Evolutionary conservation across 202 grass and related monocot genomes (phyloP), one percentile per base, ranked within the genome.

Genomic region (Saccharum hybrid): DNA sequence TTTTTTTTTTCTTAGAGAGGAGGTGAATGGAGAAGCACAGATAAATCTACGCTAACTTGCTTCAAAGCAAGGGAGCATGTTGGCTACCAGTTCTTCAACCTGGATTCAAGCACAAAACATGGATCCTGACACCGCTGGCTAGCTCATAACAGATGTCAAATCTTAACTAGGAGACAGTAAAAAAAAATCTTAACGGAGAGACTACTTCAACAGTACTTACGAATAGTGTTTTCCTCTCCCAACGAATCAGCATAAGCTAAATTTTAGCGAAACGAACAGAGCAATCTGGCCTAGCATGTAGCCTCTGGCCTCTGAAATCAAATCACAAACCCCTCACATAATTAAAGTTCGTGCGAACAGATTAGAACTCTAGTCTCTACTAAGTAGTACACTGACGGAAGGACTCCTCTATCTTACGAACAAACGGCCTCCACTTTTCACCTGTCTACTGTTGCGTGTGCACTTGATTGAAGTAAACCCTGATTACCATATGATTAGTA

Each of bases 401-500:
- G 37, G 10, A 19, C 7, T n/a, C 18, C 4, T 39, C 36, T 26
- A 45, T 15, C 3, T 15, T n/a, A 59, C 56, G 15, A 61, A 18
- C 4, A 12, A 68, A 36, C 6, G 37, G 3, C 11, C 9, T n/a
- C 52, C 14, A 16, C 3, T 31, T 72, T 54, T 14, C 39, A 45
- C 68, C 3, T 7, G 7, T n/a, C 54, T 2, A 16, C 19, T 9
- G 28, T 72, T 66, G 11, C 19, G 33, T 22, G 22, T 65, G 88
- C 67, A 4, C 37, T 13, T 3, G 15, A 12, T 10, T 34, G 31
- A 63, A 19, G 6, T 77, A 64, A 77, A 66, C 43, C 45, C 31
- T 60, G 69, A 68, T 83, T 83, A 52, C 74, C 62, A 28, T 46
- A 45, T 68, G 88, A 90, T 90, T 83, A 83, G 80, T 2, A 70